Conservation (phyloP, 2,329 filamentous ascomycete genomes). For the Trichophyton mentagrophytes region DNA sequence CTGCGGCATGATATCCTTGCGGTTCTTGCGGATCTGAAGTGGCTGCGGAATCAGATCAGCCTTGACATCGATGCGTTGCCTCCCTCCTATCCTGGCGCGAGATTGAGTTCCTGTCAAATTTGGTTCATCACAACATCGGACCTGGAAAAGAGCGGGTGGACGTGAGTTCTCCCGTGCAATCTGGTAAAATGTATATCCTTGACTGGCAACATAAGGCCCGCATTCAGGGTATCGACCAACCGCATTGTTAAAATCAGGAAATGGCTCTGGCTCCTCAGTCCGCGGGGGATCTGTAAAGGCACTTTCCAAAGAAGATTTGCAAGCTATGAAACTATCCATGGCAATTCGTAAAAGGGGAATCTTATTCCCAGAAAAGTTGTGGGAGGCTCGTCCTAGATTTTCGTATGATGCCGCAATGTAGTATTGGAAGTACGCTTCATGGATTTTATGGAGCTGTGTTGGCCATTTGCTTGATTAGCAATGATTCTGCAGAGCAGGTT, state of each 20-base stretch:
- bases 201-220: neutral
- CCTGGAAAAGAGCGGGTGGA: neutral
- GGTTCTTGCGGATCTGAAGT: conserved; percentile 3
- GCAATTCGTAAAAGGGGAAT: conserved; percentile 30
- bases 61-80: neutral
- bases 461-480: conserved; percentile 6
- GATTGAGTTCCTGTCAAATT: neutral
- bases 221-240: neutral
- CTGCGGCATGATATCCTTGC: neutral
- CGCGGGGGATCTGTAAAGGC: neutral
- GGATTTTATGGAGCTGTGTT: conserved; percentile 23
- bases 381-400: conserved; percentile 34
- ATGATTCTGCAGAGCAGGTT: neutral
- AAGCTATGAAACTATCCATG: conserved; percentile 27
- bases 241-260: neutral
- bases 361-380: conserved; percentile 36
- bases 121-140: neutral
- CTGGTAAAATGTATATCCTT: neutral
- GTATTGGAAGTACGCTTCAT: conserved; percentile 33
- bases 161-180: neutral
- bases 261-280: neutral
- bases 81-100: neutral
- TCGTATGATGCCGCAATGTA: conserved; percentile 37
- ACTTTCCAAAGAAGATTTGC: conserved; percentile 13
- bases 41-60: neutral